Base-by-base conservation (phyloP, 2,329 filamentous ascomycete genomes). In the Coleophoma eucalyptorum region DNA sequence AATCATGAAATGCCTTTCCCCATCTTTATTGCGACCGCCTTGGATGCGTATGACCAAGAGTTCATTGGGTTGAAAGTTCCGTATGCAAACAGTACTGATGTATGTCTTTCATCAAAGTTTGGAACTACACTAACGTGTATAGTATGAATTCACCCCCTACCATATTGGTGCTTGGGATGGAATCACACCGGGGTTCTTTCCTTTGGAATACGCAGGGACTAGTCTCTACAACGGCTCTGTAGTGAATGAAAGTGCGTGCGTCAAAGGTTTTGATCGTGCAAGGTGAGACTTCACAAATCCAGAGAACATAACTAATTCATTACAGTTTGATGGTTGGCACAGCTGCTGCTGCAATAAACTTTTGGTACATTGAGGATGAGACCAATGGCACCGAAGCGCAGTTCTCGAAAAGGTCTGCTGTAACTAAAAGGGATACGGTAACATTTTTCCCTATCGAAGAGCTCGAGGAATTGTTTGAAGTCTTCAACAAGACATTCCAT, bases 101-200 rank as follows among this genome's bases (percentile, higher is more conserved):
- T 53, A 40, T 34, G 48, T 19, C 19, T 43, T 19, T 11, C n/a
- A n/a, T 37, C 8, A 12, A 31, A 41, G 8, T 16, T 15, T 13
- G 37, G 19, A 16, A 2, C 8, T 13, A 18, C n/a, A 7, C n/a
- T 7, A 7, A 16, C 7, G 19, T 13, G 37, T 7, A 16, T 58
- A 64, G 2, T 69, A 66, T 43, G 66, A 69, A 43, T 56, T 68
- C 0, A 68, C 58, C 0, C 65, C 66, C 0, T 68, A 63, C 37
- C 65, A 68, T 43, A 66, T 67, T 19, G 66, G 66, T 7, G 62
- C 60, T 21, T 69, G 66, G 65, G 43, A 50, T 3, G 66, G 65
- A 1, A 61, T 62, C 0, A 55, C 65, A 0, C 62, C 65, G 19
- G 62, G 57, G 0, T 68, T 68, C 21, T 61, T 64, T 18, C 51